A percentile compares a stretch with the other conserved stretches of the same genome.
These are phyloP conservation scores for Senecio squalidus DNA, from an alignment of 140 eudicot species.

Conservation along the genomic window DNA sequence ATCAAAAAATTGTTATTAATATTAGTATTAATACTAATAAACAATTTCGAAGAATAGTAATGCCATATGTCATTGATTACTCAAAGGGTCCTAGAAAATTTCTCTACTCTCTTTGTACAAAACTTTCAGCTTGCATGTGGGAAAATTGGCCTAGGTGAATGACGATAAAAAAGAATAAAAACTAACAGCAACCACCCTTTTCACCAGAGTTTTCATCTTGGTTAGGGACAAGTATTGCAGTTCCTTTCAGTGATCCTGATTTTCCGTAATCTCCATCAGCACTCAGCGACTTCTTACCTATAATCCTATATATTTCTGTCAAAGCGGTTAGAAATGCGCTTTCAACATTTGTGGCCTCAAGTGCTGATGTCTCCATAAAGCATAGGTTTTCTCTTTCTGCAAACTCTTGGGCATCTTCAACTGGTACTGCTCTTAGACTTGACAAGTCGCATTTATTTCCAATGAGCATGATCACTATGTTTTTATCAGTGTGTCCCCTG, in stretches of 20 bases:
- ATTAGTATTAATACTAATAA: conserved; percentile 7
- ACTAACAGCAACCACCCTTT: conserved; percentile 43
- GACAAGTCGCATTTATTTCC: conserved; percentile 66
- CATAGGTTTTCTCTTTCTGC: conserved; percentile 65
- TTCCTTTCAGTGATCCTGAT: conserved; percentile 49
- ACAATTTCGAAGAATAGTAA: neutral
- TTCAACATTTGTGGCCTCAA: conserved; percentile 57
- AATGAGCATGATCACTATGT: conserved; percentile 59
- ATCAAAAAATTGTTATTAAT: conserved; percentile 11
- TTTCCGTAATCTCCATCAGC: conserved; percentile 25
- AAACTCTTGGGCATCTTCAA: conserved; percentile 76
- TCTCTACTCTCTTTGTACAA: conserved; percentile 32
- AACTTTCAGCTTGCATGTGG: conserved; percentile 5
- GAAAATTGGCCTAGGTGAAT: conserved; percentile 15
- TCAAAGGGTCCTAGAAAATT: conserved; percentile 19
- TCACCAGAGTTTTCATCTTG: conserved; percentile 31
- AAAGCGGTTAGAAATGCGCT: conserved; percentile 46
- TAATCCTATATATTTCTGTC: conserved; percentile 38
- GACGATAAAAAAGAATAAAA: conserved; percentile 1
- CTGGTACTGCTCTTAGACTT: conserved; percentile 58
- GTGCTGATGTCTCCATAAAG: conserved; percentile 78
- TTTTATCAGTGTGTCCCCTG: conserved; percentile 59
- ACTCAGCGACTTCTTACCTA: conserved; percentile 46
- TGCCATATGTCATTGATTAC: conserved; percentile 7
- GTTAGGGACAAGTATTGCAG: conserved; percentile 43